phyloP scores from a whole-genome alignment of 306 rosid genomes.

The Nissolia schottii region DNA sequence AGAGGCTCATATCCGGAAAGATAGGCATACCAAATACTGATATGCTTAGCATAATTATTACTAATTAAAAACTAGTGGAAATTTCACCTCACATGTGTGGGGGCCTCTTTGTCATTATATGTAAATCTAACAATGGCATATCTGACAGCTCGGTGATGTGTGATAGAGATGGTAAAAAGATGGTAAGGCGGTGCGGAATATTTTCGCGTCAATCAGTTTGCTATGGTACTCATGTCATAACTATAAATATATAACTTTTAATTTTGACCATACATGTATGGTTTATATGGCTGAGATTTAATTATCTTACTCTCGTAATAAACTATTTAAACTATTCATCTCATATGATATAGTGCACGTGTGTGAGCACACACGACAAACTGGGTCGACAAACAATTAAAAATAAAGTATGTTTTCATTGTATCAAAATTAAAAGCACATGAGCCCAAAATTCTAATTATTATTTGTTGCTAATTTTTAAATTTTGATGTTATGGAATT shows the following conservation, averaged over 20 bases:
- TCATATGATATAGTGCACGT: too few species aligned
- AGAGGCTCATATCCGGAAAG: background rate
- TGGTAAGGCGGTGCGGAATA: conserved; percentile 16
- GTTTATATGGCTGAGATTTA: too few species aligned
- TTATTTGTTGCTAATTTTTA: background rate
- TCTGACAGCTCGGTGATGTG: conserved; percentile 10
- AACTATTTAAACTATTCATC: conserved; percentile 27
- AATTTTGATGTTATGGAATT: conserved; percentile 8
- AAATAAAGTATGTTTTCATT: too few species aligned
- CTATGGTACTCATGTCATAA: background rate
- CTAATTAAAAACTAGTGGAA: background rate
- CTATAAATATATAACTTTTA: background rate
- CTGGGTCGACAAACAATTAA: too few species aligned
- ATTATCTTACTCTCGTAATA: conserved; percentile 4
- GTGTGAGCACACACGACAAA: too few species aligned
- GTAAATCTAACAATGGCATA: background rate
- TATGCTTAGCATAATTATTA: background rate
- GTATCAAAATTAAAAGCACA: too few species aligned
- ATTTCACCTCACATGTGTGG: background rate
- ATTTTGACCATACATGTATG: too few species aligned
- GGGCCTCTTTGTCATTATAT: background rate
- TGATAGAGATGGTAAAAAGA: conserved; percentile 9
- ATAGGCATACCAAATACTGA: background rate
- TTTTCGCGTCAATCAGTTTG: background rate
- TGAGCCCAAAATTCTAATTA: background rate